Evolutionary conservation across 2,329 filamentous ascomycete species (phyloP).

Genomic region (Endoconidiophora polonica): DNA sequence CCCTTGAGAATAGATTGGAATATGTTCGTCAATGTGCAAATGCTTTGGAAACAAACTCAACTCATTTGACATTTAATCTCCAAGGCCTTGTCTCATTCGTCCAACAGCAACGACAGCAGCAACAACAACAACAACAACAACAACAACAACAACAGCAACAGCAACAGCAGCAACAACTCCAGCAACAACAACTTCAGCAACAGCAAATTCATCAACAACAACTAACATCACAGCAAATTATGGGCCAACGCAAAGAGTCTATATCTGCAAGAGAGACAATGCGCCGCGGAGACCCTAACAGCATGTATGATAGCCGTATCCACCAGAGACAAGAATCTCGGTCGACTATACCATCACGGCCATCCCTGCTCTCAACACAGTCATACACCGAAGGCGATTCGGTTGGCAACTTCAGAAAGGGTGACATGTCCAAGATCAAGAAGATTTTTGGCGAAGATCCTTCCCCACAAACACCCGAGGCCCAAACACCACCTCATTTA

Average conservation of each 20-base stretch:
- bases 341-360: constrained; percentile 24
- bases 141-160: neutral
- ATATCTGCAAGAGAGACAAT: constrained; percentile 29
- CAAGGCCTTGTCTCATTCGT: constrained; percentile 76
- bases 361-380: constrained; percentile 35
- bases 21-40: constrained; percentile 62
- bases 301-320: constrained; percentile 33
- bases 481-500: constrained; percentile 72
- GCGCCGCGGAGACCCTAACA: constrained; percentile 25
- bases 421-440: constrained; percentile 45
- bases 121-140: neutral
- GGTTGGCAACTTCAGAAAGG: constrained; percentile 37
- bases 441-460: constrained; percentile 52
- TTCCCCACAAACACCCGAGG: constrained; percentile 35
- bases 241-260: constrained; percentile 28
- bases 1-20: constrained; percentile 70
- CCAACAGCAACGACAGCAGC: constrained; percentile 5
- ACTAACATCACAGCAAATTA: constrained; percentile 18
- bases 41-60: constrained; percentile 71
- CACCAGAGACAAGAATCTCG: constrained; percentile 43
- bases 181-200: constrained; percentile 14
- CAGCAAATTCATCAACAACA: constrained; percentile 19
- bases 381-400: constrained; percentile 49
- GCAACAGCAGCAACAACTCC: constrained; percentile 26
- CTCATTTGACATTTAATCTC: constrained; percentile 73